Conservation (phyloP, 257 asterid genomes). For the Fraxinus quadrangulata region DNA sequence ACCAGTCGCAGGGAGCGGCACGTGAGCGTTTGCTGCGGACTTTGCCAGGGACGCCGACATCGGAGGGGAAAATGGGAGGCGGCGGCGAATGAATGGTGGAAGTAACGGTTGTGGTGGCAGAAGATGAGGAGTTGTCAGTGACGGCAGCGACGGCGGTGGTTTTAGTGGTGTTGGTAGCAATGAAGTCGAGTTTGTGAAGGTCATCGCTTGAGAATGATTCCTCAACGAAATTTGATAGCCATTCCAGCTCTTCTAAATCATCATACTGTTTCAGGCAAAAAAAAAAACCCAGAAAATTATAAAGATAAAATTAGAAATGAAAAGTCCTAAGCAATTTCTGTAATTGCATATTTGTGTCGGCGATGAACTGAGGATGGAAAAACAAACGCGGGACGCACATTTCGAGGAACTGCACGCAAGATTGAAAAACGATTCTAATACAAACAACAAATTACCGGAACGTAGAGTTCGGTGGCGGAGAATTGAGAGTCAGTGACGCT, state of each 20-base stretch:
- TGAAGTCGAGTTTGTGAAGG: slow-evolving; percentile 54
- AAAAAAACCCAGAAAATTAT: background rate
- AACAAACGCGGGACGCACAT: slow-evolving; percentile 32
- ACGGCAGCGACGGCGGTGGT: slow-evolving; percentile 45
- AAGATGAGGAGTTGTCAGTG: slow-evolving; percentile 34
- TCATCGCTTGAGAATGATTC: slow-evolving; percentile 93
- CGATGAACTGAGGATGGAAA: background rate
- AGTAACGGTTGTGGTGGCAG: slow-evolving; percentile 37
- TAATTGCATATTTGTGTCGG: slow-evolving; percentile 35
- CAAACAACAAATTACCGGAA: slow-evolving; percentile 57
- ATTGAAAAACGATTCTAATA: background rate
- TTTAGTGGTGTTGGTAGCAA: slow-evolving; percentile 38
- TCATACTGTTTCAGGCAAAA: slow-evolving; percentile 56
- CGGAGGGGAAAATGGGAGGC: slow-evolving; percentile 54
- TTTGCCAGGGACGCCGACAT: slow-evolving; percentile 85
- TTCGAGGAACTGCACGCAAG: slow-evolving; percentile 39
- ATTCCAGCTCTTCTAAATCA: slow-evolving; percentile 93
- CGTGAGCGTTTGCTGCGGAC: slow-evolving; percentile 98
- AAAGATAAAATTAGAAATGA: background rate
- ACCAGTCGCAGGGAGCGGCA: slow-evolving; percentile 93
- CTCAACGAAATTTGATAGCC: slow-evolving; percentile 97
- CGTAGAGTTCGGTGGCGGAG: slow-evolving; percentile 76
- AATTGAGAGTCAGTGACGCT: slow-evolving; percentile 77
- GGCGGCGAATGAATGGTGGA: slow-evolving; percentile 38
- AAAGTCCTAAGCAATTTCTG: background rate